Percentiles rank a stretch among this genome's conserved stretches.
Evolutionary conservation across 2,329 filamentous ascomycete genomes (phyloP).

Genomic region (Calonectria honghensis): DNA sequence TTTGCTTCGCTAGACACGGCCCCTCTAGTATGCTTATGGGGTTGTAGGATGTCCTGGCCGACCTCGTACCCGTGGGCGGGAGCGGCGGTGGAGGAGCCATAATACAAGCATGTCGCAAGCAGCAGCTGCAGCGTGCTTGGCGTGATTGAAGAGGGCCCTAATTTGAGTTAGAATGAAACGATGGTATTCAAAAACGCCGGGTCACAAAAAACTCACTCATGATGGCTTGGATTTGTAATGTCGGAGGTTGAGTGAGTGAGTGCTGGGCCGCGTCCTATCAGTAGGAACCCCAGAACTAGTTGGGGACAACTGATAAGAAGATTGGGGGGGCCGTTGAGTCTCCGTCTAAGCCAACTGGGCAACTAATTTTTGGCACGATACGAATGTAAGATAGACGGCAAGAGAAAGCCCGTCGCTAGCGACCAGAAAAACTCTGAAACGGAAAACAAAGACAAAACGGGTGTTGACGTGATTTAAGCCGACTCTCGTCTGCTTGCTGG

Average conservation of each 20-base stretch:
- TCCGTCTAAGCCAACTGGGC: neutral
- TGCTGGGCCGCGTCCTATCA: conserved; percentile 21
- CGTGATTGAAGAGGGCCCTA: neutral
- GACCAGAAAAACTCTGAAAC: conserved; percentile 4
- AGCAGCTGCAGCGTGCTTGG: conserved; percentile 22
- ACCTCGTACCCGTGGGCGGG: conserved; percentile 30
- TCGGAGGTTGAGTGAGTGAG: conserved; percentile 1
- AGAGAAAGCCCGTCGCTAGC: neutral
- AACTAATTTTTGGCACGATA: neutral
- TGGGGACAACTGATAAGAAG: conserved; percentile 15
- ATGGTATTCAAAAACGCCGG: neutral
- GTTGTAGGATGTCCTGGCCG: conserved; percentile 39
- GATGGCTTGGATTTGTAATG: conserved; percentile 23
- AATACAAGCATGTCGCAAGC: conserved; percentile 40
- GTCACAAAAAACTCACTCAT: conserved; percentile 25
- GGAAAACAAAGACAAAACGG: conserved; percentile 7
- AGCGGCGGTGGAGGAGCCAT: conserved; percentile 36
- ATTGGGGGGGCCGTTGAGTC: no score
- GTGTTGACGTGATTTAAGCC: conserved; percentile 49
- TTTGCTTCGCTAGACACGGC: conserved; percentile 82
- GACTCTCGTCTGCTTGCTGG: conserved; percentile 38
- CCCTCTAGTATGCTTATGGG: conserved; percentile 63
- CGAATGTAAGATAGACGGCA: neutral
- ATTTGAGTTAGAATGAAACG: neutral
- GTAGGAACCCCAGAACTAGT: neutral